Conservation (phyloP, 768 basidiomycete species). For the Boletus speciosus region DNA sequence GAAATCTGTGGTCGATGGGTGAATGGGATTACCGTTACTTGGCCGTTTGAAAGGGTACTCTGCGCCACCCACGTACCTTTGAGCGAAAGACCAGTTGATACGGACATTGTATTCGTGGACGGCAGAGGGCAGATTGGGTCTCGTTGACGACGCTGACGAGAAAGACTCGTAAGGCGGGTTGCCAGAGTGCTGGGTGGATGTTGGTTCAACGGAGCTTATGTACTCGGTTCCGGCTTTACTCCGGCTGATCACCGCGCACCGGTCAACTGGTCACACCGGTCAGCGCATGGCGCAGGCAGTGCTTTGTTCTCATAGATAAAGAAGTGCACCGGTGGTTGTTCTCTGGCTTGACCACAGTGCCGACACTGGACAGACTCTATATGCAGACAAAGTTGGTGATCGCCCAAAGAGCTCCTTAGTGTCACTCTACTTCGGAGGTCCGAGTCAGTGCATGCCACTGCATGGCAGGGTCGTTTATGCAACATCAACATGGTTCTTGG, state of each 20-base stretch:
- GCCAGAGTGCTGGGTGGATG: not conserved
- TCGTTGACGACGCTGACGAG: not conserved
- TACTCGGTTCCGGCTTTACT: constrained; percentile 16
- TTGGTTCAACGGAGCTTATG: constrained; percentile 1
- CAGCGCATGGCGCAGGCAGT: not conserved
- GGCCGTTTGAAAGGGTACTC: not conserved
- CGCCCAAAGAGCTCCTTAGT: not conserved
- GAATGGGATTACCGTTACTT: not conserved
- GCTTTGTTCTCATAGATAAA: constrained; percentile 3
- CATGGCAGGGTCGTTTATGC: not conserved
- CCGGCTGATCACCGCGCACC: not conserved
- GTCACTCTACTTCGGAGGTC: not conserved
- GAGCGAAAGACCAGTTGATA: constrained; percentile 13
- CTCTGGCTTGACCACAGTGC: not conserved
- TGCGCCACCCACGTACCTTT: constrained; percentile 10
- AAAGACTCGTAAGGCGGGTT: not conserved
- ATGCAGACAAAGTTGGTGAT: not conserved
- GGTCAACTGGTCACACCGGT: not conserved
- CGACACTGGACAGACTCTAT: too few relatives aligned
- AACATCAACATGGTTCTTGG: not conserved
- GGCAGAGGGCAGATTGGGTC: not conserved
- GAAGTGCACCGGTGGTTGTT: not conserved
- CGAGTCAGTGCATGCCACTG: not conserved
- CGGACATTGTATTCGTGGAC: constrained; percentile 2
- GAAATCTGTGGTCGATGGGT: constrained; percentile 14